Base-by-base conservation (phyloP, 2,329 filamentous ascomycete genomes). In the Camillea tinctor region DNA sequence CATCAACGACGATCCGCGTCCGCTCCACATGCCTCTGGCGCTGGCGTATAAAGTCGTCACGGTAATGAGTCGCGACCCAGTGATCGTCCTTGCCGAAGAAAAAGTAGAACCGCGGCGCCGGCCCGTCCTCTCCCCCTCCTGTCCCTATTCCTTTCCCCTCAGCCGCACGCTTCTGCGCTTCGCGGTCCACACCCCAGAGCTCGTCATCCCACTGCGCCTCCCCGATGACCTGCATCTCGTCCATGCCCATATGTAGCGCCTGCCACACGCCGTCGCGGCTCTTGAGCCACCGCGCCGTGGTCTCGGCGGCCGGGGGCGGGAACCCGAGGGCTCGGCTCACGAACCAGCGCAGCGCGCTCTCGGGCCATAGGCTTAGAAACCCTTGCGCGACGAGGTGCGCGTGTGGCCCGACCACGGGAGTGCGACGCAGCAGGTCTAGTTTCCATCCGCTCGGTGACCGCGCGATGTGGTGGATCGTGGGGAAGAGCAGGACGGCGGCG, bases 391-490 rank as follows among this genome's bases (percentile, higher is more conserved):
- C 53, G 19, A 73, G 66, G 59, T 81, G 78, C 3, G 77, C 76
- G 56, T 76, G 70, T 1, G 67, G 60, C 23, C 79, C 76, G 1
- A 86, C 68, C 2, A 79, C 60, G 1, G 80, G 78, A 4, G 75
- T 74, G 50, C 74, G 71, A 2, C 76, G 75, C 4, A 86, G 68
- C 3, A 78, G 64, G 44, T 75, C 74, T 48, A 88, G 74, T 53
- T 81, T 81, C 58, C 75, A 75, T 1, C 90, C 90, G 24, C 79
- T 85, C 0, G 83, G 80, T 1, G 87, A 90, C 58, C 77, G 74
- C 9, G 86, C 85, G 63, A 93, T 87, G 74, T 92, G 84, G n/a
- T 87, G 82, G 44, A 93, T 81, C 1, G 90, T 92, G 1, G 90
- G 89, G 71, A 92, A 92, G 19, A 93, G 80, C 58, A 93, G 78